Evolutionary conservation across 768 basidiomycete species (phyloP).

Genomic region (Pleurotus citrinopileatus): DNA sequence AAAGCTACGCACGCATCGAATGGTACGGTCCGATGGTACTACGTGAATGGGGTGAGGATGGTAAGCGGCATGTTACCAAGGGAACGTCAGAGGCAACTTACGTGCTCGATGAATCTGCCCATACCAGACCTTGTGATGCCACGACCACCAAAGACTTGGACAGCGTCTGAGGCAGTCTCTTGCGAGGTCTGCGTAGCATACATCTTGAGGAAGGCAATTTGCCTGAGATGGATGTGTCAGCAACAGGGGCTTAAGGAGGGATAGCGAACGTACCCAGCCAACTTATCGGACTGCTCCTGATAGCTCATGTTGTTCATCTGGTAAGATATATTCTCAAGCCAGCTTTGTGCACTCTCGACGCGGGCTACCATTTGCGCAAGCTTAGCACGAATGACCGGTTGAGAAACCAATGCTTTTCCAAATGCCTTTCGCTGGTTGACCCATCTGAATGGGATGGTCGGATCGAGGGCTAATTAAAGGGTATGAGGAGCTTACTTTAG

Average conservation of each 20-base stretch:
- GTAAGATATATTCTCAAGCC: conserved; percentile 84
- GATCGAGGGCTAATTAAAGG: neutral
- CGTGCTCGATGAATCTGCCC: conserved; percentile 35
- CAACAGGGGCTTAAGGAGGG: neutral
- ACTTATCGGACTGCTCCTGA: conserved; percentile 65
- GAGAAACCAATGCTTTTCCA: conserved; percentile 63
- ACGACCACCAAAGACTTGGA: conserved; percentile 72
- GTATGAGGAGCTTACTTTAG: conserved; percentile 45
- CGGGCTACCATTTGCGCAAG: conserved; percentile 80
- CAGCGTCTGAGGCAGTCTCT: conserved; percentile 77
- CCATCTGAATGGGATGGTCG: conserved; percentile 46
- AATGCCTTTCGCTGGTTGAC: conserved; percentile 76
- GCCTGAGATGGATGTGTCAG: conserved; percentile 36
- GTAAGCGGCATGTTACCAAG: neutral
- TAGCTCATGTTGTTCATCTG: conserved; percentile 89
- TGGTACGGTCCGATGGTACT: conserved; percentile 22
- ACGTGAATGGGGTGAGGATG: no score
- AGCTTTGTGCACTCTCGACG: conserved; percentile 65
- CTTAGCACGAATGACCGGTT: conserved; percentile 76
- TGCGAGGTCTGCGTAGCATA: conserved; percentile 73
- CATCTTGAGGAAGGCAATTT: conserved; percentile 80
- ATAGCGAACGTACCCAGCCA: conserved; percentile 57
- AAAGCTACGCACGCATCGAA: conserved; percentile 27
- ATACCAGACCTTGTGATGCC: conserved; percentile 79
- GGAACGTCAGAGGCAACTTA: conserved; percentile 10